Percentiles rank a stretch among this genome's conserved stretches.
Evolutionary conservation across 176 grass and related monocot genomes (phyloP).

Genomic region (Raddia distichophylla): DNA sequence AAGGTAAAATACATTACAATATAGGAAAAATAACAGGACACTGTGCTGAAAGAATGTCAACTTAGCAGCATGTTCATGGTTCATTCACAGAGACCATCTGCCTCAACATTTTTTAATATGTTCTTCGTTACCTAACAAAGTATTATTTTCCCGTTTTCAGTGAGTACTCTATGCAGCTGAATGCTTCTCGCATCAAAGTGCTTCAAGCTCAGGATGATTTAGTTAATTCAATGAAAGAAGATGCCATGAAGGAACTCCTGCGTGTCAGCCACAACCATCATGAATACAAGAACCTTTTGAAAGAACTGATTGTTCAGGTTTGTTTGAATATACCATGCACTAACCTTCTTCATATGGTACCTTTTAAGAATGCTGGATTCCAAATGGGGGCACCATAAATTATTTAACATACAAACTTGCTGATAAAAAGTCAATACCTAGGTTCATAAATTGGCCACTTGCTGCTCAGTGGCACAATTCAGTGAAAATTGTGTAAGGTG

Average conservation of each 20-base stretch:
- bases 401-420: not conserved
- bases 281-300: constrained; percentile 71
- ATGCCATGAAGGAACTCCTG: constrained; percentile 73
- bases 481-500: not conserved
- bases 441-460: not conserved
- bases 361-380: not conserved
- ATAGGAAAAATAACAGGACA: not conserved
- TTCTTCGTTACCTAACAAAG: constrained; percentile 33
- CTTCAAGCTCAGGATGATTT: constrained; percentile 98
- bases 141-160: constrained; percentile 50
- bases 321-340: constrained; percentile 26
- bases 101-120: constrained; percentile 9
- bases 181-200: constrained; percentile 97
- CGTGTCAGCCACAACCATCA: constrained; percentile 64
- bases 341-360: not conserved
- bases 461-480: not conserved
- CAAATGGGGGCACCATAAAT: not conserved
- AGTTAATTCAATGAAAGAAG: constrained; percentile 92
- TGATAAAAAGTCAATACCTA: not conserved
- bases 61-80: not conserved
- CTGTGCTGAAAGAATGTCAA: constrained; percentile 13
- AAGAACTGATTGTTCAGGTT: constrained; percentile 94
- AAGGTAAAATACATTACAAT: constrained; percentile 1
- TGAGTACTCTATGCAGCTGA: constrained; percentile 97
- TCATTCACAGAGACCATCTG: not conserved